Percentiles rank a stretch among this genome's conserved stretches.
Conservation (phyloP, 257 asterid species). For the Plantago ovata region DNA sequence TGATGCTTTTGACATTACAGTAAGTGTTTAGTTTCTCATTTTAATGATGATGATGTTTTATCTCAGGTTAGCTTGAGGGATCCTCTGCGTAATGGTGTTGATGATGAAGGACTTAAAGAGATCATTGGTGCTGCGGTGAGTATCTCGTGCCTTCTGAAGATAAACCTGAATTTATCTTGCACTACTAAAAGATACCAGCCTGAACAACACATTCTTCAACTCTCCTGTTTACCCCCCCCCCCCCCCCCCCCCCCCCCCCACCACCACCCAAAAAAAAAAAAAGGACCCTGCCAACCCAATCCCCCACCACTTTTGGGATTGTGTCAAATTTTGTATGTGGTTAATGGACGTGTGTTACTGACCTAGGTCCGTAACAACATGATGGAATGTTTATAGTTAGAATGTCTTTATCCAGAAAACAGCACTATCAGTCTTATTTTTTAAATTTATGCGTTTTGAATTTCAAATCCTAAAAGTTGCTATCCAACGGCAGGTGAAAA, state of each 20-base stretch:
- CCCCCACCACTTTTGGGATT: no score
- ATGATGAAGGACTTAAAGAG: slow-evolving; percentile 67
- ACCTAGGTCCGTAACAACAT: no score
- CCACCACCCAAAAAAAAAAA: no score
- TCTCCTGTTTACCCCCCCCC: no score
- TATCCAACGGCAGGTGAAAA: slow-evolving; percentile 55
- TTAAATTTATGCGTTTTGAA: not conserved
- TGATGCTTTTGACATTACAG: slow-evolving; percentile 1
- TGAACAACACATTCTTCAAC: no score
- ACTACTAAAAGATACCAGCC: no score
- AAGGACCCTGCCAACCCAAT: no score
- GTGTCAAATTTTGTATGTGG: not conserved
- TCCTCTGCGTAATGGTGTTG: slow-evolving; percentile 76
- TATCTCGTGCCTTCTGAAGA: not conserved
- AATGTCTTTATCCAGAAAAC: not conserved
- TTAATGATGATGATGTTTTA: slow-evolving; percentile 1
- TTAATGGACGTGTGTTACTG: no score
- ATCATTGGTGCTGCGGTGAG: slow-evolving; percentile 81
- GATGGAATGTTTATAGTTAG: not conserved
- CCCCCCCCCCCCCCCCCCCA: no score
- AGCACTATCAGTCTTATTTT: not conserved
- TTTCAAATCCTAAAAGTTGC: slow-evolving; percentile 18
- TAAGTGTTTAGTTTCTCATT: not conserved
- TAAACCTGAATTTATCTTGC: no score
- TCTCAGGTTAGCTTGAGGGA: slow-evolving; percentile 94